Evolutionary conservation across 2,329 filamentous ascomycete species (phyloP).

Genomic region (Penicillium palitans): DNA sequence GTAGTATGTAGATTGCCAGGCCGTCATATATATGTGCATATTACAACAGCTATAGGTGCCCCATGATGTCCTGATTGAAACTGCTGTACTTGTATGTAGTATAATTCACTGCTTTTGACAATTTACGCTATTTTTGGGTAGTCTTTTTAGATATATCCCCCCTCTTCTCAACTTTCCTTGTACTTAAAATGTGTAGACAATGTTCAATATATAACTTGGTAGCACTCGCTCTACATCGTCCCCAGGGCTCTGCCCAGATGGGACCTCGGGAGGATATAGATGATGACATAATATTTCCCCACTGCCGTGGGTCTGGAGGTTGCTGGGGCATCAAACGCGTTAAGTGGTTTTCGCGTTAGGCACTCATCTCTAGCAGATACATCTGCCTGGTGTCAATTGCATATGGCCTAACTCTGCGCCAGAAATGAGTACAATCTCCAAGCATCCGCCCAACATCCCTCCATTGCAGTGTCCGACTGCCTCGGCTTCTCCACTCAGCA

Average conservation of each 20-base stretch:
- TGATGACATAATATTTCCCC: constrained; percentile 15
- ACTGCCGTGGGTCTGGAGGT: not conserved
- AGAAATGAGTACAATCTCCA: constrained; percentile 18
- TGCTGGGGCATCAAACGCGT: constrained; percentile 11
- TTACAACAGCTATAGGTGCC: not conserved
- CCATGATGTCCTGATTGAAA: not conserved
- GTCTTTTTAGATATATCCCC: too few relatives aligned
- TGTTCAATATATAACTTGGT: too few relatives aligned
- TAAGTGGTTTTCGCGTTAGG: constrained; percentile 14
- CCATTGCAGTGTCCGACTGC: constrained; percentile 25
- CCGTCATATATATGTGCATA: not conserved
- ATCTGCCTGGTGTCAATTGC: not conserved
- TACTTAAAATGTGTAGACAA: too few relatives aligned
- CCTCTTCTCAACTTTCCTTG: too few relatives aligned
- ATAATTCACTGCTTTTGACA: not conserved
- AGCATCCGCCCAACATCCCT: constrained; percentile 10
- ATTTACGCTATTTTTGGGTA: not conserved
- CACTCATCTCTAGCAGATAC: not conserved
- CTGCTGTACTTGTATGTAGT: not conserved
- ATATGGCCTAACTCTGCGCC: not conserved
- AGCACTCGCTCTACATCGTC: too few relatives aligned
- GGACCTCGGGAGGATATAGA: too few relatives aligned
- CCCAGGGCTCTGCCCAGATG: too few relatives aligned
- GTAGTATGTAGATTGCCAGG: not conserved
- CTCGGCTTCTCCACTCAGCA: constrained; percentile 15